Evolutionary conservation across 768 basidiomycete genomes (phyloP), one percentile per base, ranked within the genome.

Genomic region (Butyriboletus loyo): DNA sequence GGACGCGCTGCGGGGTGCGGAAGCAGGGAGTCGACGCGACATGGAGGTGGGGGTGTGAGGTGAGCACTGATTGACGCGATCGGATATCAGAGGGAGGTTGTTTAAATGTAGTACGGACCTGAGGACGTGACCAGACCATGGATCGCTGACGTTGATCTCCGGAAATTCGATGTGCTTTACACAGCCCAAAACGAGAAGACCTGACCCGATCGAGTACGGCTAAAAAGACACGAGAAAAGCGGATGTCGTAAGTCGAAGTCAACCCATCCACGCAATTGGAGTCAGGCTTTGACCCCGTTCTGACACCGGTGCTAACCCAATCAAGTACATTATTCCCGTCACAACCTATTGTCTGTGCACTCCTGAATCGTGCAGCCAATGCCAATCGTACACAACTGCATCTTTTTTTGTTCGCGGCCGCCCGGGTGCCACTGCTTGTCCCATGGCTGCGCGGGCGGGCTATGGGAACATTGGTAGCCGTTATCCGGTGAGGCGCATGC

Each of bases 11-110:
- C 72, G 63, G 14, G 67, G 55, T 0, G 70, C 55, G 46, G 74
- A 64, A 24, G 75, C 72, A 5, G 77, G 68, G 35, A 75, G 72
- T 65, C 82, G 72, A 39, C 85, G 84, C 36, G 86, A 83, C 86
- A 88, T 88, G 66, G 30, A 54, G 56, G 54, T 54, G 55, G 53
- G 75, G 3, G 17, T 3, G n/a, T 8, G 4, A 4, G 9, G 27
- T 10, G 35, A 5, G 46, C 38, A 28, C n/a, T 25, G 68, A 66
- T 66, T 69, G 52, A 66, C 43, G 5, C 15, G 52, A 57, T 52
- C 61, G 27, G 62, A 64, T 54, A 66, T 67, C 57, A 64, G 66
- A 63, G 17, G 22, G 25, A 17, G 47, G 34, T 30, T 51, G 47
- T 49, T 56, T 64, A 66, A 62, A 64, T 57, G 58, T 25, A 38